Base-by-base conservation (phyloP, 495 filamentous ascomycete genomes). In the Amphirosellinia nigrospora region DNA sequence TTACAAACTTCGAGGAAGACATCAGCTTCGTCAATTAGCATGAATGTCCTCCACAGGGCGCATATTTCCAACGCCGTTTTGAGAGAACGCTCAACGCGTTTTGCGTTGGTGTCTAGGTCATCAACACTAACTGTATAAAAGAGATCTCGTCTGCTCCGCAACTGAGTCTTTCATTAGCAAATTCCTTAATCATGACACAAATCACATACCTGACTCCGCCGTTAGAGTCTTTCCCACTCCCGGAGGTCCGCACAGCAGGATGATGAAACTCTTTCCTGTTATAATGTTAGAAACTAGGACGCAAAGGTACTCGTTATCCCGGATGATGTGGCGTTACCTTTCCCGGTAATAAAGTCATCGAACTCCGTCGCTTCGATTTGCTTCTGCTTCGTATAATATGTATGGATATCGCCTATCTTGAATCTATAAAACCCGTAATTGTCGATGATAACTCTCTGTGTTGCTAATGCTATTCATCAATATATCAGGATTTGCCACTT, bases 161-260 rank as follows among this genome's bases (percentile, higher is more conserved):
- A 55, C 52, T 55, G 26, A 7, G 13, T 9, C 52, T 16, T 55
- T 50, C 23, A 13, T 55, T 26, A 55, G 52, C 28, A 30, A 55
- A 15, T 55, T 6, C 9, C 13, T 15, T 55, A 9, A 30, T 13
- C 7, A 4, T 13, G 52, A 55, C 5, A 32, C 32, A 32, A 32
- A 4, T 55, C 9, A 2, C 4, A 32, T 55, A 32, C 52, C 52
- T 16, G 52, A 55, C 52, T 55, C 52, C 32, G 52, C 52, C 32
- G 52, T 55, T 28, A 55, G 52, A 15, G 52, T 55, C 52, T 55
- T 55, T 13, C 52, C 52, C 13, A 55, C 52, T 55, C 52, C 52
- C 13, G 52, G 52, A 55, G 52, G 52, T 6, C 52, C 52, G 52
- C 52, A 55, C 28, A 55, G 26, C 5, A 55, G 52, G 9, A 55